phyloP scores from a whole-genome alignment of 2,329 filamentous ascomycete genomes.

The Penicillium brasilianum region DNA sequence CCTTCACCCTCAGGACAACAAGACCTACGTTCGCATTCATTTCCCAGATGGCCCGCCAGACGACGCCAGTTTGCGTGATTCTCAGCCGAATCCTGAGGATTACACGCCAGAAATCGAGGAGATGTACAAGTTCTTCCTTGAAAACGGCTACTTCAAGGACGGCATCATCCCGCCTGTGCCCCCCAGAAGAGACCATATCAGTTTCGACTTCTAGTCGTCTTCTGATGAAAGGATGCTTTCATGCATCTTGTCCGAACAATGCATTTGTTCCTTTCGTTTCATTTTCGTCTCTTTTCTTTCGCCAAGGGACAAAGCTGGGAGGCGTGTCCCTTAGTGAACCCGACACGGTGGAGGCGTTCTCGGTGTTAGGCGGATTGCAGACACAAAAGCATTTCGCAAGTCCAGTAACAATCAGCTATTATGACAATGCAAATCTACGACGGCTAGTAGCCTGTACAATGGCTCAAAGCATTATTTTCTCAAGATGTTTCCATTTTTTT shows the following conservation, averaged over 20 bases:
- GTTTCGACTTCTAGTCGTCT: conserved; percentile 68
- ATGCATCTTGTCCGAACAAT: not conserved
- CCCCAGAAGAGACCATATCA: conserved; percentile 75
- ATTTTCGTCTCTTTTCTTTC: not conserved
- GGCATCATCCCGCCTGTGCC: conserved; percentile 77
- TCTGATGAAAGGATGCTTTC: not conserved
- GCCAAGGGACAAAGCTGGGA: not conserved
- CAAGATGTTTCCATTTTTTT: conserved; percentile 41
- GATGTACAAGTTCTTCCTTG: conserved; percentile 68
- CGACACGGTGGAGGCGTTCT: not conserved
- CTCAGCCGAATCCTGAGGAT: conserved; percentile 58
- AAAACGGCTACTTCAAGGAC: conserved; percentile 70
- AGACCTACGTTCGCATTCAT: conserved; percentile 69
- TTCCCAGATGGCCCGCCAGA: conserved; percentile 72
- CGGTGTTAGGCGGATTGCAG: not conserved
- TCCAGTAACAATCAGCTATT: not conserved
- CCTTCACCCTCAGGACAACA: conserved; percentile 58
- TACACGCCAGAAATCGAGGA: conserved; percentile 60
- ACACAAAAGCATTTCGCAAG: not conserved
- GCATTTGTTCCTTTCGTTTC: not conserved
- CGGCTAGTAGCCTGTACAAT: not conserved
- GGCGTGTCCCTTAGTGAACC: not conserved
- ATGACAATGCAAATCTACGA: conserved; percentile 1
- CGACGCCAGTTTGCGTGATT: conserved; percentile 49
- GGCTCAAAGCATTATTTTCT: conserved; percentile 19